phyloP scores from a whole-genome alignment of 345 rosid genomes.

The Gossypium australe region DNA sequence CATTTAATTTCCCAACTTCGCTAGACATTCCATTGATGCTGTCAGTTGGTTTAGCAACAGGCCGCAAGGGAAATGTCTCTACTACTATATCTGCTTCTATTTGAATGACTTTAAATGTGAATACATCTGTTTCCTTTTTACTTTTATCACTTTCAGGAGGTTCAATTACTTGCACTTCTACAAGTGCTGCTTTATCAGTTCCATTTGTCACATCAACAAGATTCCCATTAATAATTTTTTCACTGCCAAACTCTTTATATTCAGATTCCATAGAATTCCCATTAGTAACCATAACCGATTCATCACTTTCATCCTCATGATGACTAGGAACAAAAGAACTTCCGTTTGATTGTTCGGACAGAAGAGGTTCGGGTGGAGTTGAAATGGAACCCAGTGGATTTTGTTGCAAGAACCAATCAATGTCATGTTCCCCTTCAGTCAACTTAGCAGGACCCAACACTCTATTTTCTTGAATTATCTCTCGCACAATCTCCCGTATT shows the following conservation, averaged over 20 bases:
- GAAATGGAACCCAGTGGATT: slow-evolving; percentile 55
- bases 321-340: slow-evolving; percentile 27
- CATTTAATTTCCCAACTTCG: slow-evolving; percentile 9
- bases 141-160: slow-evolving; percentile 9
- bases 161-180: slow-evolving; percentile 23
- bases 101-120: slow-evolving; percentile 22
- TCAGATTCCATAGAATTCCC: slow-evolving; percentile 23
- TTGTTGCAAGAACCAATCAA: slow-evolving; percentile 37
- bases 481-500: slow-evolving; percentile 88
- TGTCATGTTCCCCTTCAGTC: slow-evolving; percentile 28
- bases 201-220: slow-evolving; percentile 14
- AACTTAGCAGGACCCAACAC: slow-evolving; percentile 80
- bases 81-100: slow-evolving; percentile 33
- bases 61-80: slow-evolving; percentile 50
- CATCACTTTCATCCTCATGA: slow-evolving; percentile 18
- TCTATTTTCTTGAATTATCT: slow-evolving; percentile 93
- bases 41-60: slow-evolving; percentile 25
- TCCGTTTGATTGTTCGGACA: slow-evolving; percentile 32
- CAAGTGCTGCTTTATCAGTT: slow-evolving; percentile 18
- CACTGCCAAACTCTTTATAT: slow-evolving; percentile 20
- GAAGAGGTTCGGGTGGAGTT: slow-evolving; percentile 38
- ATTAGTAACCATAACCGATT: slow-evolving; percentile 15
- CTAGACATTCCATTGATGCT: slow-evolving; percentile 21
- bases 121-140: background rate
- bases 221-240: slow-evolving; percentile 30